phyloP scores from a whole-genome alignment of 1,284 basidiomycete genomes.

The Chalciporus sp. region DNA sequence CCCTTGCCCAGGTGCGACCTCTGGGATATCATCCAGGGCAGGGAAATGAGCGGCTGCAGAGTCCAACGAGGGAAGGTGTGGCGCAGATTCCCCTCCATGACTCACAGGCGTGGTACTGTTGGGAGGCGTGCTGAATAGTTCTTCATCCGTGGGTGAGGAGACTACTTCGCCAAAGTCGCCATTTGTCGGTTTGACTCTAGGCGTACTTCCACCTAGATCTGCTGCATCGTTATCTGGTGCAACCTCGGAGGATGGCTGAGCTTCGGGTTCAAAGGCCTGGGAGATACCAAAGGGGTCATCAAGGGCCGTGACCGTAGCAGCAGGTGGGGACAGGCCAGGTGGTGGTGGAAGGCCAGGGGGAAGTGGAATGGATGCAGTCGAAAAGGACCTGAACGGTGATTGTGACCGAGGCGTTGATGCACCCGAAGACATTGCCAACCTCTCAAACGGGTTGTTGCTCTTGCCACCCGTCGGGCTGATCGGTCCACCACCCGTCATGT shows the following conservation, averaged over 20 bases:
- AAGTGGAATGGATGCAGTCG: conserved; percentile 38
- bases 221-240: conserved; percentile 25
- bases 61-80: conserved; percentile 34
- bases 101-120: conserved; percentile 42
- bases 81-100: conserved; percentile 15
- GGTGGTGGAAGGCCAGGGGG: conserved; percentile 34
- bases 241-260: conserved; percentile 22
- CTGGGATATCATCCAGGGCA: conserved; percentile 42
- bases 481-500: conserved; percentile 38
- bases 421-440: conserved; percentile 55
- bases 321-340: conserved; percentile 20
- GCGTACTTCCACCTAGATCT: conserved; percentile 26
- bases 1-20: conserved; percentile 16
- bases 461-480: conserved; percentile 49
- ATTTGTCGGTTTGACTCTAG: conserved; percentile 14
- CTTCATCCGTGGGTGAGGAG: conserved; percentile 45
- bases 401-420: conserved; percentile 51
- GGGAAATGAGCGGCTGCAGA: conserved; percentile 44
- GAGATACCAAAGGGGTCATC: conserved; percentile 65
- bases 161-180: conserved; percentile 24
- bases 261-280: conserved; percentile 40
- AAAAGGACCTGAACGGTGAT: conserved; percentile 59
- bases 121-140: conserved; percentile 64
- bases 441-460: conserved; percentile 95
- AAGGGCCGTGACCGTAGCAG: conserved; percentile 19